phyloP scores from a whole-genome alignment of 116 monocot genomes.

The Phalaenopsis hybrid region DNA sequence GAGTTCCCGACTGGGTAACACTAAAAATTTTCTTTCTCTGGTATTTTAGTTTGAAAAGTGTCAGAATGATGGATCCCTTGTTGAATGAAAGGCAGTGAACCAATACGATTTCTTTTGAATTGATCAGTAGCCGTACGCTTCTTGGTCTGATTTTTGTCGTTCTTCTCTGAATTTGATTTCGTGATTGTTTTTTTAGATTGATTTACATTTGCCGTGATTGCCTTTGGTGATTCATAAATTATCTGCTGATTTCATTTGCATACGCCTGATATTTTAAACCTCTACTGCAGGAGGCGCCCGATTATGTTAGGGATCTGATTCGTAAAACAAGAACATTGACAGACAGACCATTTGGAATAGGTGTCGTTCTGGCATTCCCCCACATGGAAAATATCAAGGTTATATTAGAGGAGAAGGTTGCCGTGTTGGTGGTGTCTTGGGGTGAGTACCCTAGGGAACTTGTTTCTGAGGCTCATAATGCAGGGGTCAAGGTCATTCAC shows the following conservation, averaged over 20 bases:
- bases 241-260: background rate
- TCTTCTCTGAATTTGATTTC: background rate
- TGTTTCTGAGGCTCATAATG: conserved; percentile 55
- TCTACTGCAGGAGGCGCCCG: conserved; percentile 56
- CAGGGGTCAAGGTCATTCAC: conserved; percentile 75
- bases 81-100: background rate
- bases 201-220: background rate
- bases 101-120: background rate
- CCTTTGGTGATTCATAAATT: background rate
- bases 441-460: conserved; percentile 62
- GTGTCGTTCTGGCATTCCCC: conserved; percentile 50
- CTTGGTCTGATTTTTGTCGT: background rate
- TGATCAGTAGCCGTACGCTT: background rate
- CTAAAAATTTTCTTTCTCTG: background rate
- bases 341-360: conserved; percentile 61
- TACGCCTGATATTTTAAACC: background rate
- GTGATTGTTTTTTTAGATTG: background rate
- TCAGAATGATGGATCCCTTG: background rate
- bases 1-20: conserved; percentile 65
- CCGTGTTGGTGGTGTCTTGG: conserved; percentile 60
- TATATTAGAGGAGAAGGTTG: conserved; percentile 64
- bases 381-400: conserved; percentile 52
- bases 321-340: conserved; percentile 58
- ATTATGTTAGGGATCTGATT: conserved; percentile 56
- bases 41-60: background rate